phyloP scores from a whole-genome alignment of 441 rosid genomes.

The Arabidopsis lyrata region DNA sequence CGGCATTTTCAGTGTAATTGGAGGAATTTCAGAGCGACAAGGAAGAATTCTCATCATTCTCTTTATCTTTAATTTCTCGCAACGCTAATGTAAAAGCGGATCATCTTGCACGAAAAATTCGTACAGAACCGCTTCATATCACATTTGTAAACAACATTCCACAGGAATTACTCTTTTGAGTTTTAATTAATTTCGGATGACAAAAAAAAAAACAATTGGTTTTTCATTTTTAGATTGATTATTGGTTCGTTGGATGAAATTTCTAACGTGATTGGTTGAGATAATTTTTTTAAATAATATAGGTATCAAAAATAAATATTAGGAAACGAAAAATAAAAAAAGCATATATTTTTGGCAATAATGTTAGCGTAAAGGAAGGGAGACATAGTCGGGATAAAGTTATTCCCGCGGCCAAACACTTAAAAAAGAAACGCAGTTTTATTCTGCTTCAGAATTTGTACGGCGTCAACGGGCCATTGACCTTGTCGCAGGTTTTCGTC shows the following conservation, averaged over 20 bases:
- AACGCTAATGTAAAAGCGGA: too few relatives aligned
- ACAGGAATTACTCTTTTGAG: too few relatives aligned
- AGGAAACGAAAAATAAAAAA: neutral
- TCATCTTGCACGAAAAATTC: too few relatives aligned
- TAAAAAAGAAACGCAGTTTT: neutral
- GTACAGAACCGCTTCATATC: too few relatives aligned
- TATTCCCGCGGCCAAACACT: slow-evolving; percentile 37
- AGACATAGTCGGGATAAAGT: slow-evolving; percentile 11
- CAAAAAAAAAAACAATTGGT: too few relatives aligned
- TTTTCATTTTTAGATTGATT: neutral
- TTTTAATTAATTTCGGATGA: too few relatives aligned
- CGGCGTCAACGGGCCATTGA: slow-evolving; percentile 43
- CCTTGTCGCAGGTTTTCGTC: slow-evolving; percentile 32
- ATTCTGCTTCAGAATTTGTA: slow-evolving; percentile 20
- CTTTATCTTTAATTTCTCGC: too few relatives aligned
- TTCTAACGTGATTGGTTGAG: neutral
- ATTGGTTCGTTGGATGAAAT: neutral
- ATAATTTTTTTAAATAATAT: too few relatives aligned
- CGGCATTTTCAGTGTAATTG: too few relatives aligned
- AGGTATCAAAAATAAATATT: neutral
- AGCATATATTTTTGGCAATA: neutral
- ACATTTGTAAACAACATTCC: too few relatives aligned
- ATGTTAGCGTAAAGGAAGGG: slow-evolving; percentile 36
- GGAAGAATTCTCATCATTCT: too few relatives aligned
- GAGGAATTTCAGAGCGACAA: too few relatives aligned